Evolutionary conservation across 2,329 filamentous ascomycete species (phyloP).

Genomic region (Fusarium lateritium): DNA sequence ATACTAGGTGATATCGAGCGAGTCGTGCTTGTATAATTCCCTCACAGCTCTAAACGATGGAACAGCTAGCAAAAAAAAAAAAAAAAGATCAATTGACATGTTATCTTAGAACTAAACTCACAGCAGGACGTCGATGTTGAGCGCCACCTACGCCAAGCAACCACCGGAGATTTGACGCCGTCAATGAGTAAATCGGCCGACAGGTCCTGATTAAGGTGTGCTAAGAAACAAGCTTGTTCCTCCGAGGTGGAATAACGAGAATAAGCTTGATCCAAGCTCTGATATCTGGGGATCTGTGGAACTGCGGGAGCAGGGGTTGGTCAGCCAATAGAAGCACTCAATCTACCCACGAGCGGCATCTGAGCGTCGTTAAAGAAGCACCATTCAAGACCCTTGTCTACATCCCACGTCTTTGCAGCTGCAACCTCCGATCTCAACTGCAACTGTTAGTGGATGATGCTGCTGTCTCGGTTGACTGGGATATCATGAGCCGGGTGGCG

Average conservation of each 20-base stretch:
- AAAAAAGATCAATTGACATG: no score
- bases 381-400: conserved; percentile 23
- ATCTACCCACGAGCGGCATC: conserved; percentile 44
- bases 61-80: no score
- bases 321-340: conserved; percentile 36
- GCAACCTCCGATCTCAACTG: conserved; percentile 37
- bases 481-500: conserved; percentile 31
- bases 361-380: conserved; percentile 19
- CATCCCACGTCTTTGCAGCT: background rate
- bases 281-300: conserved; percentile 33
- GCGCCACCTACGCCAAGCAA: conserved; percentile 22
- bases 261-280: conserved; percentile 38
- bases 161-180: conserved; percentile 8
- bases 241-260: conserved; percentile 9
- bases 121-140: background rate
- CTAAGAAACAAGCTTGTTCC: conserved; percentile 45
- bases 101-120: background rate
- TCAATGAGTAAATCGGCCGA: conserved; percentile 31
- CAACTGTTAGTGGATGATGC: conserved; percentile 6
- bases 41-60: no score
- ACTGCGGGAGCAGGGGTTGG: conserved; percentile 31
- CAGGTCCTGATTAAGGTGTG: conserved; percentile 36
- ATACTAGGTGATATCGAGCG: background rate
- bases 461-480: conserved; percentile 17
- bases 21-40: no score